Base-by-base conservation (phyloP, 306 rosid species). In the Leucaena leucocephala region DNA sequence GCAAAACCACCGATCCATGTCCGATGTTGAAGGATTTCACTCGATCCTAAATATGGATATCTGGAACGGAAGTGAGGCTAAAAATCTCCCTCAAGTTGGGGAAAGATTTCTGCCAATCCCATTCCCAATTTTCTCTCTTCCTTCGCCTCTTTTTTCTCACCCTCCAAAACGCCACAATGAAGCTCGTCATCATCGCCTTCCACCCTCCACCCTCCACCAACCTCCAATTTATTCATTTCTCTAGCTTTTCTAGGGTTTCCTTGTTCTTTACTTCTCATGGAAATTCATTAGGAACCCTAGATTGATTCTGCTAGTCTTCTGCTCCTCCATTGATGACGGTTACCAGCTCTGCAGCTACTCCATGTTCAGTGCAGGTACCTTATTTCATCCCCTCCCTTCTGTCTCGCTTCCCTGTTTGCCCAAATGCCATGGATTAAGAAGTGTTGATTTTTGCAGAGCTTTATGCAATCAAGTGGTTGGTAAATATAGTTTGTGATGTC, bases 241-340 rank as follows among this genome's bases (percentile, higher is more conserved):
- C 82, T 63, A 21, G 64, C 72, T 35, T 59, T 82, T 86, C 94
- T 85, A 81, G 97, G 97, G 88, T 72, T 84, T 73, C 86, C 91
- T 68, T 67, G 15, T 82, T 80, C 39, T 39, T 21, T 4, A 61
- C 19, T 42, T 9, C 50, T 1, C 6, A 2, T 36, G 46, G 70
- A 39, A 67, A 17, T 45, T n/a, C 76, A 40, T 87, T 61, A 61
- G 88, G 83, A 85, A 73, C 89, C 91, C 94, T 89, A 82, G 71
- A 66, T 66, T 66, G 91, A 82, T 80, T 71, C 83, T 77, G 70
- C 85, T 79, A 62, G 66, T 12, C 68, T 69, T 6, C 8, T 40
- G 50, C 44, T 49, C 65, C 34, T 45, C 68, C 72, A 27, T 55
- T 78, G 71, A 59, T 63, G 43, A 58, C 55, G 65, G 67, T n/a